A percentile compares a stretch with the other conserved stretches of the same genome.
Conservation (phyloP, 306 rosid species). For the Canavalia ensiformis region DNA sequence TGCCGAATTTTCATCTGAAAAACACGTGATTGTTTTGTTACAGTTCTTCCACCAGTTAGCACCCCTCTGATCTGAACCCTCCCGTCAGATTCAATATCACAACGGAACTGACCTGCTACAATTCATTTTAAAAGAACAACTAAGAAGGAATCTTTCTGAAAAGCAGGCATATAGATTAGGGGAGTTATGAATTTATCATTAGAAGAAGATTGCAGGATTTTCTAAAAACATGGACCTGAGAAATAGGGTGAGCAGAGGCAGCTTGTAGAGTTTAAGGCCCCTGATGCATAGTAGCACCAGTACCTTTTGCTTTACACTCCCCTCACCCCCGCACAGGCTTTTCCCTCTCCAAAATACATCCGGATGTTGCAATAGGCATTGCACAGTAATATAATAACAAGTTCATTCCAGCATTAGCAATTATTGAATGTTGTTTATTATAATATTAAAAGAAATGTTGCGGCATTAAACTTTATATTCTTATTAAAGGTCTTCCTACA, state of each 20-base stretch:
- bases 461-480: conserved; percentile 1
- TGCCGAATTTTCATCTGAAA: conserved; percentile 64
- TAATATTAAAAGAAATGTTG: conserved; percentile 20
- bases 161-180: conserved; percentile 34
- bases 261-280: neutral
- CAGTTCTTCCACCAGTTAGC: conserved; percentile 62
- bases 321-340: neutral
- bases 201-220: neutral
- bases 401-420: conserved; percentile 13
- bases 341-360: neutral
- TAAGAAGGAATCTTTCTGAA: neutral
- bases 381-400: neutral
- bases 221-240: neutral
- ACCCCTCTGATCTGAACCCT: conserved; percentile 69
- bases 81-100: conserved; percentile 77
- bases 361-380: neutral
- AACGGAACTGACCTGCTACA: conserved; percentile 67
- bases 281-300: neutral
- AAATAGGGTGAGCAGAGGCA: neutral
- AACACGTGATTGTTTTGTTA: conserved; percentile 64
- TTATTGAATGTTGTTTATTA: neutral
- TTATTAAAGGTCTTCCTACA: conserved; percentile 6
- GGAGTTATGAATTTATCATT: conserved; percentile 3
- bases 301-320: conserved; percentile 4
- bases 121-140: neutral